phyloP scores from a whole-genome alignment of 441 rosid species.

The Populus hybrid region DNA sequence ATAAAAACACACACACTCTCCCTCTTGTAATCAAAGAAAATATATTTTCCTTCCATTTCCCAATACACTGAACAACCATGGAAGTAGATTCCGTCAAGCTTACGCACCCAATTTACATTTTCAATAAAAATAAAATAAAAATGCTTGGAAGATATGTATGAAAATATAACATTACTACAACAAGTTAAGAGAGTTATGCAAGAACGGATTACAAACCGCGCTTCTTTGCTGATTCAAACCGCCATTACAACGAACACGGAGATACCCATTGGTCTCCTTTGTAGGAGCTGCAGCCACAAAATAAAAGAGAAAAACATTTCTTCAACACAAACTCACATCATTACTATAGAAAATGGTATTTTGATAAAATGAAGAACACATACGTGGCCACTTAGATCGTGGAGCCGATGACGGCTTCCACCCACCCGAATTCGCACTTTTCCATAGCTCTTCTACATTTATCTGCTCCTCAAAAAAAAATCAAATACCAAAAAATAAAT shows the following conservation, averaged over 20 bases:
- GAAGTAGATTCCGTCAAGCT: neutral
- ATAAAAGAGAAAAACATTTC: conserved; percentile 7
- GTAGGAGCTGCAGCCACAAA: conserved; percentile 68
- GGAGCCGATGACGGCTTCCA: conserved; percentile 99
- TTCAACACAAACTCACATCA: neutral
- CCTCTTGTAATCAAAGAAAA: too few relatives aligned
- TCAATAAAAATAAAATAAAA: neutral
- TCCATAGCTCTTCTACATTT: conserved; percentile 83
- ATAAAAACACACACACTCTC: too few relatives aligned
- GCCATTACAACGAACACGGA: conserved; percentile 97
- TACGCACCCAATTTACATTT: neutral
- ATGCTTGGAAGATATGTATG: neutral
- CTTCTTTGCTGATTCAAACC: conserved; percentile 97
- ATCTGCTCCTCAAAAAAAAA: conserved; percentile 42
- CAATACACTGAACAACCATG: neutral
- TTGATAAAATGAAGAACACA: conserved; percentile 17
- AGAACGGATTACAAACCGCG: conserved; percentile 58
- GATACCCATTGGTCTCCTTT: conserved; percentile 75
- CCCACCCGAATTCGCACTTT: conserved; percentile 74
- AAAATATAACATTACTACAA: too few relatives aligned
- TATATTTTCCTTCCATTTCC: neutral
- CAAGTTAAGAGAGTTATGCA: too few relatives aligned
- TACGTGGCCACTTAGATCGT: conserved; percentile 91
- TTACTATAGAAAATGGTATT: neutral
- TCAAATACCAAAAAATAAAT: neutral